Conservation (phyloP, 306 rosid genomes). For the Cicer bijugum region DNA sequence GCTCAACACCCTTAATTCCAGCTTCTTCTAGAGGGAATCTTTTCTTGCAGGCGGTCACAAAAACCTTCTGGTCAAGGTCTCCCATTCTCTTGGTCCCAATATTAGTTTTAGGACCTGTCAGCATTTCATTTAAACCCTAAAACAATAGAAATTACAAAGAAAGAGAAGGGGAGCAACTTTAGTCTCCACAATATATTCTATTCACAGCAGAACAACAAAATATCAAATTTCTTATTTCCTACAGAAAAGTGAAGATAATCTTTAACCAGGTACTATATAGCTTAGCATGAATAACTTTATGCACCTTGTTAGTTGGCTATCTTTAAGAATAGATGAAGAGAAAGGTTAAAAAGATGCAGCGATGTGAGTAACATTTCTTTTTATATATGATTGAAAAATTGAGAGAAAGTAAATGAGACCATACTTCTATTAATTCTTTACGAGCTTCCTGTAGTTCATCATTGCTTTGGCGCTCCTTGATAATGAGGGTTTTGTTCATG, state of each 20-base stretch:
- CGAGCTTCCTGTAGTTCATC: conserved; percentile 92
- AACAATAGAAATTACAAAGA: conserved; percentile 16
- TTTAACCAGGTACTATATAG: conserved; percentile 16
- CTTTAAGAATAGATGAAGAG: conserved; percentile 19
- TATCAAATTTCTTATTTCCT: background rate
- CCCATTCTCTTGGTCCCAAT: conserved; percentile 92
- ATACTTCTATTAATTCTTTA: conserved; percentile 64
- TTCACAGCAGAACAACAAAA: background rate
- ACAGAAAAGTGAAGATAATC: conserved; percentile 32
- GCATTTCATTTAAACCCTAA: conserved; percentile 67
- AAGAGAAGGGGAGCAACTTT: background rate
- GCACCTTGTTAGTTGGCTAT: conserved; percentile 3
- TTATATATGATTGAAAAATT: background rate
- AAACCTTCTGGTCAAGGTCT: conserved; percentile 74
- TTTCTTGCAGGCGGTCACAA: conserved; percentile 62
- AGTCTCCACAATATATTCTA: conserved; percentile 26
- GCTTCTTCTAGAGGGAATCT: conserved; percentile 61
- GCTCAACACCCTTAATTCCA: conserved; percentile 59
- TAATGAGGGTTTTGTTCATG: conserved; percentile 61
- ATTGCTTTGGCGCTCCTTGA: conserved; percentile 87
- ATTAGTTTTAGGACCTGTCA: conserved; percentile 48
- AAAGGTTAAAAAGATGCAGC: conserved; percentile 8
- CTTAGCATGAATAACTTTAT: conserved; percentile 7
- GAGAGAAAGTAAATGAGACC: conserved; percentile 23
- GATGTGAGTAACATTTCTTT: background rate